Percentiles rank a stretch among this genome's conserved stretches.
phyloP scores from a whole-genome alignment of 768 basidiomycete species.

The Boletus sp. region DNA sequence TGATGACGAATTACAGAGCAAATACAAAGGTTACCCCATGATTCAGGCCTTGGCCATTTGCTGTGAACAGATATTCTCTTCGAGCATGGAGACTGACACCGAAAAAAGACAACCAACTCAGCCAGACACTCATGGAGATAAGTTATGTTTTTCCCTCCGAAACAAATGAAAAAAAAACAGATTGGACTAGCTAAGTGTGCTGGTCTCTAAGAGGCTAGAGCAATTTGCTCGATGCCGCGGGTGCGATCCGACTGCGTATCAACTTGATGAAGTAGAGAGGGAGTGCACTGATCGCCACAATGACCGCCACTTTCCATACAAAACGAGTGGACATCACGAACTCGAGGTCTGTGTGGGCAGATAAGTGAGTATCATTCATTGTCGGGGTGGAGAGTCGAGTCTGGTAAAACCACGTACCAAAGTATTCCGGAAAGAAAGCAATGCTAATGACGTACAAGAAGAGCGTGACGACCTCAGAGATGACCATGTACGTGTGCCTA shows the following conservation, averaged over 20 bases:
- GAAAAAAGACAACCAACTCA: neutral
- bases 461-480: slow-evolving; percentile 87
- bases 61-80: neutral
- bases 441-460: slow-evolving; percentile 89
- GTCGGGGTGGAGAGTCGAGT: neutral
- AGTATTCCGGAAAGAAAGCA: slow-evolving; percentile 93
- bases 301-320: slow-evolving; percentile 92
- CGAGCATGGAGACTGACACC: neutral
- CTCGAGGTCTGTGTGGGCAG: slow-evolving; percentile 64
- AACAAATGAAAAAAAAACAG: neutral
- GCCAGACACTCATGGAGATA: neutral
- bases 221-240: slow-evolving; percentile 92
- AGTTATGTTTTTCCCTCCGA: neutral
- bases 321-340: slow-evolving; percentile 89
- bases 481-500: slow-evolving; percentile 95
- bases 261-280: slow-evolving; percentile 91
- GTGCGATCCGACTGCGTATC: slow-evolving; percentile 81
- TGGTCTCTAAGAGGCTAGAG: slow-evolving; percentile 38
- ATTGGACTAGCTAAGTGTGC: neutral
- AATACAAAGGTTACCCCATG: neutral
- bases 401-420: slow-evolving; percentile 58
- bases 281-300: slow-evolving; percentile 90
- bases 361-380: neutral
- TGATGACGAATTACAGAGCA: too few relatives aligned
- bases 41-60: neutral